A percentile compares a stretch with the other conserved stretches of the same genome.
phyloP scores from a whole-genome alignment of 2,329 filamentous ascomycete genomes.

The Claviceps humidiphila region DNA sequence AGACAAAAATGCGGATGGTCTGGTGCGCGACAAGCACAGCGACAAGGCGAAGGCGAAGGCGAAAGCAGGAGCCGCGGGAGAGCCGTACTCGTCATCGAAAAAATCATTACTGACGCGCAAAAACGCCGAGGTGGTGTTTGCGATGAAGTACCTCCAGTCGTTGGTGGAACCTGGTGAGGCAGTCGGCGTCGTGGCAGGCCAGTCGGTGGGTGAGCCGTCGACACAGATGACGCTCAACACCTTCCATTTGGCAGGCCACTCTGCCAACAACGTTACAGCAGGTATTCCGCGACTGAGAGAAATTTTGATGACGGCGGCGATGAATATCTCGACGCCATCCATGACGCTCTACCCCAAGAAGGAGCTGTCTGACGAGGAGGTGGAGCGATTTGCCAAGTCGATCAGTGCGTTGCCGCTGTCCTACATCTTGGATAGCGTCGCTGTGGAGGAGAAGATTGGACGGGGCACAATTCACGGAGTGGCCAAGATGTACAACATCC shows the following conservation, averaged over 20 bases:
- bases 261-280: constrained; percentile 94
- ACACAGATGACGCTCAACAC: constrained; percentile 99
- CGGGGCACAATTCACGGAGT: constrained; percentile 53
- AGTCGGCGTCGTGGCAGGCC: constrained; percentile 89
- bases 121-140: constrained; percentile 70
- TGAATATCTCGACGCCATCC: constrained; percentile 74
- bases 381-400: constrained; percentile 74
- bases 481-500: constrained; percentile 76
- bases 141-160: constrained; percentile 85
- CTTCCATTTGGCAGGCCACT: constrained; percentile 97
- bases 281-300: constrained; percentile 95
- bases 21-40: constrained; percentile 34
- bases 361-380: constrained; percentile 54
- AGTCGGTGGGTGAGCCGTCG: constrained; percentile 92
- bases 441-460: constrained; percentile 67
- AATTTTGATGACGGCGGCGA: constrained; percentile 94
- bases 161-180: constrained; percentile 92
- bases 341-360: constrained; percentile 75
- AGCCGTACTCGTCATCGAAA: constrained; percentile 3
- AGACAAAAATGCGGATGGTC: constrained; percentile 56
- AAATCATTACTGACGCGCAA: constrained; percentile 45
- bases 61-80: background rate
- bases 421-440: constrained; percentile 69
- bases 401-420: constrained; percentile 78
- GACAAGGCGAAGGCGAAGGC: constrained; percentile 18